Conservation (phyloP, 2,329 filamentous ascomycete genomes). For the Monilinia fructicola region DNA sequence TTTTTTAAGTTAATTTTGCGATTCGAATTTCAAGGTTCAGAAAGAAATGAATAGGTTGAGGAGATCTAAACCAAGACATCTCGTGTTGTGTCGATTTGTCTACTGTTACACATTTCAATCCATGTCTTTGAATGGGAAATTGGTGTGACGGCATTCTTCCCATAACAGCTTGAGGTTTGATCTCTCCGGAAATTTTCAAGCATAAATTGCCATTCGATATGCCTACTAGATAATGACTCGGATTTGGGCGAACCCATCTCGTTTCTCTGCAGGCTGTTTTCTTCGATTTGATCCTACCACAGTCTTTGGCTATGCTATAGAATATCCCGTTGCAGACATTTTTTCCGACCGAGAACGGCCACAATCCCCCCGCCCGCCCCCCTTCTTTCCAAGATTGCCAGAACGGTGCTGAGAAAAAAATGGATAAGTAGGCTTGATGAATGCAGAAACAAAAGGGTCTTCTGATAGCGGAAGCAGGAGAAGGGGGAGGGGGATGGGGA, state of each 20-base stretch:
- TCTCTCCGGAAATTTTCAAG: background rate
- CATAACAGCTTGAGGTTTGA: background rate
- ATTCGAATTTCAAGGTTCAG: background rate
- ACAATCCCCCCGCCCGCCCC: background rate
- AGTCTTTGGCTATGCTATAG: background rate
- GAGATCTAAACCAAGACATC: background rate
- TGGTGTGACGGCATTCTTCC: background rate
- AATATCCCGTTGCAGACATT: background rate
- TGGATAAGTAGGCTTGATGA: background rate
- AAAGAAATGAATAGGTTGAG: background rate
- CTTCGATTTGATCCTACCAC: background rate
- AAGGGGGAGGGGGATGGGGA: too few species aligned
- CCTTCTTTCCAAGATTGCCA: background rate
- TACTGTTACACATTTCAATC: background rate
- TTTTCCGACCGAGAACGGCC: background rate
- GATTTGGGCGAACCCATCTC: background rate
- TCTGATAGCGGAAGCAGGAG: background rate
- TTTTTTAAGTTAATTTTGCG: background rate
- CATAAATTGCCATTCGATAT: background rate
- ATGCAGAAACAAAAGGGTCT: background rate
- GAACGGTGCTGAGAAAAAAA: background rate
- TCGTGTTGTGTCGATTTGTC: background rate
- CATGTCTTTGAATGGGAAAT: conserved; percentile 8
- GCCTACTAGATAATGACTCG: too few species aligned
- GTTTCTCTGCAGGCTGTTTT: background rate